A percentile compares a stretch with the other conserved stretches of the same genome.
phyloP scores from a whole-genome alignment of 1,139 yeast genomes.

The Geotrichum aggregatum region DNA sequence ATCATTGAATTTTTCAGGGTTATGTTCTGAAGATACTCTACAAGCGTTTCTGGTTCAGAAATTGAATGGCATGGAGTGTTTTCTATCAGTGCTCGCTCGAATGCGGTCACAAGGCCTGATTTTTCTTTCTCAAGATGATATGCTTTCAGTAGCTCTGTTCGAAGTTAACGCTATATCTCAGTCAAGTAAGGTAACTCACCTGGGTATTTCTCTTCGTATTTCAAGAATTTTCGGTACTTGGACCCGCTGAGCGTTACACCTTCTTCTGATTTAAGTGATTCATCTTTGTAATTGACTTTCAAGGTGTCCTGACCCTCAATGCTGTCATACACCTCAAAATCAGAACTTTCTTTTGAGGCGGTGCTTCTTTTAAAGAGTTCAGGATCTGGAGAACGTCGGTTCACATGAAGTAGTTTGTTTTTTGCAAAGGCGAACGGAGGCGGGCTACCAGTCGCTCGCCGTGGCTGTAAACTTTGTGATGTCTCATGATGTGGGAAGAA shows the following conservation, averaged over 20 bases:
- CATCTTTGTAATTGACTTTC: constrained; percentile 15
- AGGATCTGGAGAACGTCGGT: too few species aligned
- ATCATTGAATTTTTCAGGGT: constrained; percentile 58
- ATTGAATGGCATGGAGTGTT: constrained; percentile 75
- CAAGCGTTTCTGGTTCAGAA: constrained; percentile 63
- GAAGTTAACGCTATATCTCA: neutral
- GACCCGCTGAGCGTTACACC: constrained; percentile 36
- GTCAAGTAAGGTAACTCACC: neutral
- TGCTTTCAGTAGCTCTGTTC: constrained; percentile 58
- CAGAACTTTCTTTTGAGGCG: too few species aligned
- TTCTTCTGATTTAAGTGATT: constrained; percentile 49
- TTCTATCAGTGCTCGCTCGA: constrained; percentile 71
- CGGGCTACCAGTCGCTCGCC: too few species aligned
- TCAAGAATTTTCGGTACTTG: constrained; percentile 70
- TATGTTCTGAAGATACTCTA: constrained; percentile 64
- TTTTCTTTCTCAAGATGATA: constrained; percentile 75
- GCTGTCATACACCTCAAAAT: too few species aligned
- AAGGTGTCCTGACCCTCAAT: too few species aligned
- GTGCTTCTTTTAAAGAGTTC: too few species aligned
- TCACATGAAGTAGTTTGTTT: too few species aligned
- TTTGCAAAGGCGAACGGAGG: too few species aligned
- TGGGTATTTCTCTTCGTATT: constrained; percentile 89
- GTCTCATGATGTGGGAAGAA: too few species aligned
- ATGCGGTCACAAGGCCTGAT: constrained; percentile 53
- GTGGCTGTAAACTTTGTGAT: too few species aligned